Conservation (phyloP, 2,329 filamentous ascomycete genomes). For the Colletotrichum chlorophyti region DNA sequence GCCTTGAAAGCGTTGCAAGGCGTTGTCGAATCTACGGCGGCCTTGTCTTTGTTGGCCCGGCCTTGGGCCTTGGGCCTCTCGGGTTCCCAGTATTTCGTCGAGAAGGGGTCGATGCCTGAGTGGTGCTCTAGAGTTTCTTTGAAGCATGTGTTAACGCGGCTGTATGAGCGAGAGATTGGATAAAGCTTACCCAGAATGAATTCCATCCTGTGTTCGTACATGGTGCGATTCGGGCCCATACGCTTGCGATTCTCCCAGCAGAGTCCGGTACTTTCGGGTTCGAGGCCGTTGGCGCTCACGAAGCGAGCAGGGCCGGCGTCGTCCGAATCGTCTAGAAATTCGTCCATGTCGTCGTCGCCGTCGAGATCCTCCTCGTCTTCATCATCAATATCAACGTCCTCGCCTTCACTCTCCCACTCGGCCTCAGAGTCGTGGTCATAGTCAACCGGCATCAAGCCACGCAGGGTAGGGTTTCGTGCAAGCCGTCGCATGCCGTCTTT, state of each 20-base stretch:
- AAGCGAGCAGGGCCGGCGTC: slow-evolving; percentile 64
- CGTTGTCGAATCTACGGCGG: slow-evolving; percentile 37
- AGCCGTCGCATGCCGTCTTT: slow-evolving; percentile 54
- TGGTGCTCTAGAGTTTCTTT: slow-evolving; percentile 57
- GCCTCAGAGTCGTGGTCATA: slow-evolving; percentile 89
- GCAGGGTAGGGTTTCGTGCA: slow-evolving; percentile 59
- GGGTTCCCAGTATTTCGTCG: slow-evolving; percentile 77
- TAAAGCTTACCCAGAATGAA: slow-evolving; percentile 69
- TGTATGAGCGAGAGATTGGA: slow-evolving; percentile 28
- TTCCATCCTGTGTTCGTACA: slow-evolving; percentile 74
- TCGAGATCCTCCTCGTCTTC: slow-evolving; percentile 74
- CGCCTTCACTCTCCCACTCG: slow-evolving; percentile 81
- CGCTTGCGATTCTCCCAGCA: slow-evolving; percentile 76
- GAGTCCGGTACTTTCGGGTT: slow-evolving; percentile 80
- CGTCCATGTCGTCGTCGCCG: slow-evolving; percentile 88
- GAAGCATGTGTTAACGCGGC: slow-evolving; percentile 32
- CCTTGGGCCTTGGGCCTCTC: slow-evolving; percentile 39
- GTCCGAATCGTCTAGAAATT: slow-evolving; percentile 87
- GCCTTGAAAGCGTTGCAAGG: slow-evolving; percentile 46
- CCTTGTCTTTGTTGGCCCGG: slow-evolving; percentile 32
- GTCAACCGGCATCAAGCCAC: slow-evolving; percentile 65
- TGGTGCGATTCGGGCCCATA: slow-evolving; percentile 53
- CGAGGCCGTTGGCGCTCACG: slow-evolving; percentile 71
- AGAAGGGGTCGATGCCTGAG: slow-evolving; percentile 80
- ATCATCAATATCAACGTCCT: slow-evolving; percentile 72